Percentiles rank a stretch among this genome's conserved stretches.
phyloP scores from a whole-genome alignment of 1,284 basidiomycete genomes.

The Cutaneotrichosporon mucoides region DNA sequence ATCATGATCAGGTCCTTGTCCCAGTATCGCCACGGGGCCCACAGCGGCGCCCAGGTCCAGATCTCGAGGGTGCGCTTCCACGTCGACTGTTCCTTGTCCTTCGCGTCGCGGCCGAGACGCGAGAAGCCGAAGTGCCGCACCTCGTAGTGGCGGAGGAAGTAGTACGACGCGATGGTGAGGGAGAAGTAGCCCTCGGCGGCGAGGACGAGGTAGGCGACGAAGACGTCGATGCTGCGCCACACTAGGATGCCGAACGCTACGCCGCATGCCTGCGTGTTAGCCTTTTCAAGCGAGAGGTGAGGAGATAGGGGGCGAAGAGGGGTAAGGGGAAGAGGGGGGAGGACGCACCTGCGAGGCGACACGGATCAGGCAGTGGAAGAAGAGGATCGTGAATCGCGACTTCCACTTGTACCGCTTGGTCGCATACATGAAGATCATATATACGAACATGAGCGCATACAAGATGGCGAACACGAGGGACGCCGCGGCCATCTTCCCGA shows the following conservation, averaged over 20 bases:
- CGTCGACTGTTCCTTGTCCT: not conserved
- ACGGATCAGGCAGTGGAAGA: constrained; percentile 16
- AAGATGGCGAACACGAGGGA: constrained; percentile 19
- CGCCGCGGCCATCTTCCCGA: constrained; percentile 9
- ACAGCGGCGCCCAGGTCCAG: constrained; percentile 1
- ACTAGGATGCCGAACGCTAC: constrained; percentile 15
- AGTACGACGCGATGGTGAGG: constrained; percentile 22
- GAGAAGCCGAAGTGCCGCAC: constrained; percentile 10
- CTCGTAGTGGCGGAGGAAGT: constrained; percentile 20
- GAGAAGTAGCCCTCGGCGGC: constrained; percentile 36
- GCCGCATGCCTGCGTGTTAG: constrained; percentile 9
- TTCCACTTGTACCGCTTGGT: constrained; percentile 15
- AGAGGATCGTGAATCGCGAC: constrained; percentile 20
- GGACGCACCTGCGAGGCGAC: constrained; percentile 12
- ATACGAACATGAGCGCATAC: constrained; percentile 9
- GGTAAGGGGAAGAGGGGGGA: too few relatives aligned
- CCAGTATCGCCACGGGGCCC: constrained; percentile 16
- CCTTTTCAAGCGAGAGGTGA: not conserved
- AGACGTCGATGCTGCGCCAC: constrained; percentile 17
- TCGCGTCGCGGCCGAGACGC: constrained; percentile 3
- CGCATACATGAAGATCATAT: constrained; percentile 20
- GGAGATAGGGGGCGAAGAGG: too few relatives aligned
- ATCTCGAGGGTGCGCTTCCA: not conserved
- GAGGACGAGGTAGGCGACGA: constrained; percentile 28
- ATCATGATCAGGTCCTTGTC: constrained; percentile 10